Base-by-base conservation (phyloP, 2,329 filamentous ascomycete genomes). In the Alternaria hordeiaustralica region DNA sequence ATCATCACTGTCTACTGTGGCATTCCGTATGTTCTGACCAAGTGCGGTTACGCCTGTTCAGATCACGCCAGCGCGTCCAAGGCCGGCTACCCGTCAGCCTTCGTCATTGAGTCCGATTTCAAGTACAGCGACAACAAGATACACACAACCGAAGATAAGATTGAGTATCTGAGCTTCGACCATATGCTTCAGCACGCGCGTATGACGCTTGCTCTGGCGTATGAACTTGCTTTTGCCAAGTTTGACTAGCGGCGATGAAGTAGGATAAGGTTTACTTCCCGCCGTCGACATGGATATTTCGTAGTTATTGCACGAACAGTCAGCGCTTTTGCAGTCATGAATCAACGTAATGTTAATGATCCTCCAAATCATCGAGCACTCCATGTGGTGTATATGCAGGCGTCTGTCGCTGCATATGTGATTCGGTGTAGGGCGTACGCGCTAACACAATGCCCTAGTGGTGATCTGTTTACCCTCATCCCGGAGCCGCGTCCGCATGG, bases 151-250 rank as follows among this genome's bases (percentile, higher is more conserved):
- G 88, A 91, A 41, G 91, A 93, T 76, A 85, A 85, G 72, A 89
- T 93, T 67, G 88, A 92, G 75, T 90, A 88, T 68, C 81, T 93
- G 41, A 91, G 89, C 71, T 97, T 96, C 77, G 89, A 94, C 77
- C 94, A 97, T 79, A 97, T 97, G 93, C 85, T 96, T 33, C 90
- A 97, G 82, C 94, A 97, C 80, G 93, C 92, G 21, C 90, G 89
- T 78, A 87, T 97, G 86, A 96, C 93, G 2, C 84, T 97, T 30
- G 92, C 90, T 6, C 86, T 97, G 71, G 92, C 90, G 5, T 95
- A 94, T 74, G 94, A 97, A 83, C 86, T 97, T 64, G 93, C 90
- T 10, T 92, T 92, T 82, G 88, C 92, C 20, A 84, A 92, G 63
- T 92, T 94, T 70, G 82, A 86, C 61, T 78, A 69, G 30, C 6